Evolutionary conservation across 2,329 filamentous ascomycete species (phyloP), one percentile per base, ranked within the genome.

Genomic region (Penicillium sp.): DNA sequence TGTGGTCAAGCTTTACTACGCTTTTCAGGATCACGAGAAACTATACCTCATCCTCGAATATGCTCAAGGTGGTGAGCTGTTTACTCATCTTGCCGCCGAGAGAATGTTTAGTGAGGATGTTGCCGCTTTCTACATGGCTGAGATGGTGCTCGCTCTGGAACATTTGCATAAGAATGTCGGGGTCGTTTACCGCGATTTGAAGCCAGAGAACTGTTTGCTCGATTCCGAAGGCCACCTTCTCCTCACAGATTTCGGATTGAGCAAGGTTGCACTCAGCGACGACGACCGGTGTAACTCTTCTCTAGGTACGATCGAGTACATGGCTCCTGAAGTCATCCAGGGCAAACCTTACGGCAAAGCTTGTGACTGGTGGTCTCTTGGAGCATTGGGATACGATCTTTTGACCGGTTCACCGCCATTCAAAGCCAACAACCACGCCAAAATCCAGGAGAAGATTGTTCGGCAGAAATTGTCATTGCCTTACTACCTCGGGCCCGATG

Each of bases 301-400:
- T 63, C 84, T 97, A 9, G 94, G 94, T 51, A 99, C 94, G 0
- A 88, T 97, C 58, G 94, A 97, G 71, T 99, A 99, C 81, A 99
- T 99, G 94, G 95, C 94, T 0, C 94, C 94, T 0, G 94, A 99
- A 75, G 89, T 99, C 52, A 85, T 99, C 59, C 83, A 87, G 60
- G 92, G 91, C 60, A 86, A 89, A 62, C 87, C 90, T 63, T 99
- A 99, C 71, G 92, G 93, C 67, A 93, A 92, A 72, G 87, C 91
- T 1, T 95, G 97, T 18, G 94, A 99, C 76, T 99, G 93, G 93
- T 99, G 94, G 94, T 96, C 92, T 4, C 87, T 99, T 47, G 94
- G 95, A 35, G 92, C 93, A 2, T 82, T 99, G 47, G 91, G 90
- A 33, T 96, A 87, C 72, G 94, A 99, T 71, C 80, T 99, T 35